Evolutionary conservation across 345 rosid genomes (phyloP).

Genomic region (Stellera chamaejasme): DNA sequence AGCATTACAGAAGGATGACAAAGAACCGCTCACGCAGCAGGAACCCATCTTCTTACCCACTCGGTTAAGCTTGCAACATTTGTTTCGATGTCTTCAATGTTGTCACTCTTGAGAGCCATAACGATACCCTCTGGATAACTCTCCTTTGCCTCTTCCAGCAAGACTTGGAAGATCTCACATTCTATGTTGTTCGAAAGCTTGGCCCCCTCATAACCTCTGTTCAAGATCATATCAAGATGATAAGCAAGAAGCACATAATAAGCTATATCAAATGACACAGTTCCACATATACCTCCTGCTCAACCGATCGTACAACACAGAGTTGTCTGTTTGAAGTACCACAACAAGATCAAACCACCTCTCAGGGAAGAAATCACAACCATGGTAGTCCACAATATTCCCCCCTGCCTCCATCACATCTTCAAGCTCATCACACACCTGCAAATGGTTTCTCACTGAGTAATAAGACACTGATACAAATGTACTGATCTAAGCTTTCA

Average conservation of each 20-base stretch:
- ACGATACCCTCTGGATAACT: conserved; percentile 64
- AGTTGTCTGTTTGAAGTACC: conserved; percentile 76
- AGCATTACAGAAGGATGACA: background rate
- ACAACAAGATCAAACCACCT: conserved; percentile 83
- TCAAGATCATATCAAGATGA: background rate
- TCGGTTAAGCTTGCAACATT: conserved; percentile 51
- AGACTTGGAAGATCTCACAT: conserved; percentile 69
- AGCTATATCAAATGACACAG: background rate
- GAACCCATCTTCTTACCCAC: conserved; percentile 56
- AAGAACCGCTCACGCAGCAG: conserved; percentile 11
- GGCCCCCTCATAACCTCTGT: conserved; percentile 59
- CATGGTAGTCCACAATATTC: conserved; percentile 78
- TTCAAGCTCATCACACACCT: conserved; percentile 95
- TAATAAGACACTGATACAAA: background rate
- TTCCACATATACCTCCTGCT: conserved; percentile 46
- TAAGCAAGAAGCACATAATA: conserved; percentile 1
- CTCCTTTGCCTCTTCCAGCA: conserved; percentile 79
- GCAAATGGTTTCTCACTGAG: conserved; percentile 8
- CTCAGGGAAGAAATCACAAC: conserved; percentile 84
- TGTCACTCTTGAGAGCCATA: conserved; percentile 46
- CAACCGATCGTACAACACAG: conserved; percentile 69
- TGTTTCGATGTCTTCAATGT: conserved; percentile 51
- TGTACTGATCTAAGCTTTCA: too few relatives aligned
- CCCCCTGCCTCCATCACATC: conserved; percentile 82
- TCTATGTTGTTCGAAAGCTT: conserved; percentile 80